These are phyloP conservation scores for Saccharata proteae DNA, from an alignment of 2,329 filamentous ascomycete species.

Conservation along the genomic window DNA sequence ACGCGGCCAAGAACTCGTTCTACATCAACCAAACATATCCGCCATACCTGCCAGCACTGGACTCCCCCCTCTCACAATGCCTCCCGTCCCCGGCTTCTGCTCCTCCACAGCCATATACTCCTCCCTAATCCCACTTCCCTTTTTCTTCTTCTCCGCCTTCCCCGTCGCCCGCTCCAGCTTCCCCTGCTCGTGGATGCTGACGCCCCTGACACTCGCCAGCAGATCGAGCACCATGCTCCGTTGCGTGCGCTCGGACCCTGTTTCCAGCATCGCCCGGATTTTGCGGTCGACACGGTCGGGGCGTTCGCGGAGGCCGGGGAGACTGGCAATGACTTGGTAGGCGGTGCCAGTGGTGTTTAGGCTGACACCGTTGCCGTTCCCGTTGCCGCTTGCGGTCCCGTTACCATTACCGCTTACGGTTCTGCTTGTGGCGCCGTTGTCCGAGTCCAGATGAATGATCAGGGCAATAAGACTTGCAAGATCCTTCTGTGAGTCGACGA, in stretches of 20 bases:
- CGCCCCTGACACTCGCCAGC: constrained; percentile 73
- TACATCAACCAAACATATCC: constrained; percentile 27
- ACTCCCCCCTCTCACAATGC: constrained; percentile 26
- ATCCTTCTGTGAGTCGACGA: constrained; percentile 91
- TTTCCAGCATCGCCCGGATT: constrained; percentile 23
- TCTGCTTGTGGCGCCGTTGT: constrained; percentile 64
- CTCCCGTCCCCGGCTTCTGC: no score
- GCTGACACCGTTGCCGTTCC: constrained; percentile 54
- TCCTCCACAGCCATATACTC: constrained; percentile 33
- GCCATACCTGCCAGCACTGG: constrained; percentile 31
- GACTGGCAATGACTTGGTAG: constrained; percentile 58
- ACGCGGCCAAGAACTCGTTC: no score
- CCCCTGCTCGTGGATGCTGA: constrained; percentile 88
- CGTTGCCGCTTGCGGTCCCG: constrained; percentile 47
- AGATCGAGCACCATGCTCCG: constrained; percentile 72
- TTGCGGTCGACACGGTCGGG: constrained; percentile 49
- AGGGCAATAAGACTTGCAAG: constrained; percentile 77
- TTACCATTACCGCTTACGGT: constrained; percentile 69
- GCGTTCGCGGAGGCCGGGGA: constrained; percentile 60
- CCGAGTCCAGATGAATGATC: constrained; percentile 66
- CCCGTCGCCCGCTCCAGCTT: constrained; percentile 46
- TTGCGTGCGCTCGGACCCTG: constrained; percentile 55
- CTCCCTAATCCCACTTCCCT: constrained; percentile 22
- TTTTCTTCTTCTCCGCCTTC: constrained; percentile 19
- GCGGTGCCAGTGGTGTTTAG: constrained; percentile 50